These are phyloP conservation scores for Berberis thunbergii DNA, from an alignment of 164 flowering plant genomes.

Conservation along the genomic window DNA sequence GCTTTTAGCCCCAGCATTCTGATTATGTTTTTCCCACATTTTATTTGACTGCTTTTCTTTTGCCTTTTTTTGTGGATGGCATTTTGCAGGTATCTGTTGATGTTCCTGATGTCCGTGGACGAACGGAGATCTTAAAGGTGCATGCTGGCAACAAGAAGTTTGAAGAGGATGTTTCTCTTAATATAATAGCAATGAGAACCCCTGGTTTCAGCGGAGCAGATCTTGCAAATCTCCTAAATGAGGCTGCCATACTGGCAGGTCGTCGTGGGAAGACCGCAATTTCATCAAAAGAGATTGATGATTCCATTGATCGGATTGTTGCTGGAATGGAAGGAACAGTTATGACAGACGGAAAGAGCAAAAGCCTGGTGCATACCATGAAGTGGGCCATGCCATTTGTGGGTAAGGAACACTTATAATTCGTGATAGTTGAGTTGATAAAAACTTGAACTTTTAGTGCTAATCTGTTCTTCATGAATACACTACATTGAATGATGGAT, in stretches of 20 bases:
- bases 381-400: slow-evolving; percentile 95
- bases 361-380: slow-evolving; percentile 92
- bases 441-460: background rate
- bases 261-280: slow-evolving; percentile 71
- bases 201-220: slow-evolving; percentile 97
- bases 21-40: background rate
- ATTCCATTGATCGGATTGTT: slow-evolving; percentile 87
- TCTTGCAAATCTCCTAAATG: slow-evolving; percentile 87
- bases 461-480: too few relatives aligned
- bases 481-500: too few relatives aligned
- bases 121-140: slow-evolving; percentile 87
- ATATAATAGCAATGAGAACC: slow-evolving; percentile 89
- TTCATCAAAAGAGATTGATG: slow-evolving; percentile 84
- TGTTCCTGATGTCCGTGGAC: slow-evolving; percentile 82
- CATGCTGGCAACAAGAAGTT: slow-evolving; percentile 82
- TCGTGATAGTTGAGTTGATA: background rate
- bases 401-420: slow-evolving; percentile 37
- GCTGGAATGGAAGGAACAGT: slow-evolving; percentile 96
- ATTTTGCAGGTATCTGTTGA: slow-evolving; percentile 66
- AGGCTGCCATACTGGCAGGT: slow-evolving; percentile 91
- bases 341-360: slow-evolving; percentile 91
- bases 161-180: slow-evolving; percentile 74
- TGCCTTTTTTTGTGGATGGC: background rate
- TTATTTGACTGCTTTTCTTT: background rate
- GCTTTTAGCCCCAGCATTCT: background rate